Evolutionary conservation across 495 filamentous ascomycete genomes (phyloP).

Genomic region (Parathielavia hyrcaniae): DNA sequence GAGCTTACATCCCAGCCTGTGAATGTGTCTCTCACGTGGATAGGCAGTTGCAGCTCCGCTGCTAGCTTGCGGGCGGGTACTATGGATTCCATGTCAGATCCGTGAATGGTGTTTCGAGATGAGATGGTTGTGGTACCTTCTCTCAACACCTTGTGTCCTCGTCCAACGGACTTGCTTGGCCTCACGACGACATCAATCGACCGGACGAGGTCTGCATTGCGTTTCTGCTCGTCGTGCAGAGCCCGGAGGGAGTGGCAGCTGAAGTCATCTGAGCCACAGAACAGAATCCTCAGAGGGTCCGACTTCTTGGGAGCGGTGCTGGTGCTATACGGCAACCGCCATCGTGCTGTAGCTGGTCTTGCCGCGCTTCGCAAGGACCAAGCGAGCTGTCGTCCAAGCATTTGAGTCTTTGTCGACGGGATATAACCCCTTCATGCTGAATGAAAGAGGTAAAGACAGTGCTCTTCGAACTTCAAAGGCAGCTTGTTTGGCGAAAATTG

Average conservation of each 20-base stretch:
- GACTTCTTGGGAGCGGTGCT: constrained; percentile 23
- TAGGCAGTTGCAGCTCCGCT: constrained; percentile 51
- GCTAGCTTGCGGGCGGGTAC: constrained; percentile 71
- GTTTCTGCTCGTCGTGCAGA: constrained; percentile 54
- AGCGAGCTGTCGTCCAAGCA: neutral
- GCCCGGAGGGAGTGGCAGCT: constrained; percentile 73
- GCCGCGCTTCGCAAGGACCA: neutral
- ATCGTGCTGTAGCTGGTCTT: neutral
- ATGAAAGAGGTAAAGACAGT: no score
- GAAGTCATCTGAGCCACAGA: constrained; percentile 92
- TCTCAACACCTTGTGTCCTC: constrained; percentile 62
- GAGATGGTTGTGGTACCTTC: constrained; percentile 51
- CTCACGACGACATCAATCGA: constrained; percentile 87
- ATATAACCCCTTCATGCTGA: neutral
- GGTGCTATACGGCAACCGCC: constrained; percentile 2
- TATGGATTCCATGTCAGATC: constrained; percentile 28
- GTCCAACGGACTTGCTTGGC: constrained; percentile 66
- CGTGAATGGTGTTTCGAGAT: neutral
- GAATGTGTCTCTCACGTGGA: constrained; percentile 75
- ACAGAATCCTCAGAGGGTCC: constrained; percentile 77
- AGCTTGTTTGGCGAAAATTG: no score
- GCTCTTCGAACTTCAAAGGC: no score
- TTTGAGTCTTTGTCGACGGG: neutral
- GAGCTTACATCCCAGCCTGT: constrained; percentile 64
- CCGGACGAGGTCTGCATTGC: constrained; percentile 52